Conservation (phyloP, 208 protist species). For the Acanthamoeba sp. region DNA sequence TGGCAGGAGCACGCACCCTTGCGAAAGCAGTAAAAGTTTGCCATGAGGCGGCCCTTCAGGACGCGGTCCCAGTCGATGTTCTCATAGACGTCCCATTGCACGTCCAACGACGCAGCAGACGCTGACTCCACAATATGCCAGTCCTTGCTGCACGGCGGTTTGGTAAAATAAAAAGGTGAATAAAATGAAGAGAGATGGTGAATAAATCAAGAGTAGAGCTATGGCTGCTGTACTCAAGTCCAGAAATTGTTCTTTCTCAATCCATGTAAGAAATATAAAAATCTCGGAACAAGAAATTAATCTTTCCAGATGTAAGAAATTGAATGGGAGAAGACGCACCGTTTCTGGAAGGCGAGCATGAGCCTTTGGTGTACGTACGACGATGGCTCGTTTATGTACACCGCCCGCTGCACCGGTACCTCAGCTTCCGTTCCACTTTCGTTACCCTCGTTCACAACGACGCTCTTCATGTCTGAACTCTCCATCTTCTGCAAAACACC, state of each 20-base stretch:
- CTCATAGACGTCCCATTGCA: slow-evolving; percentile 60
- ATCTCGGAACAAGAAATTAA: no score
- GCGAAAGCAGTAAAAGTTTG: slow-evolving; percentile 60
- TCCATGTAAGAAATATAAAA: no score
- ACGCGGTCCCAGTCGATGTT: slow-evolving; percentile 52
- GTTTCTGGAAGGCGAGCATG: slow-evolving; percentile 1
- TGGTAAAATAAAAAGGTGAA: not conserved
- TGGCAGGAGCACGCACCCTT: slow-evolving; percentile 1
- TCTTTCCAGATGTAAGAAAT: not conserved
- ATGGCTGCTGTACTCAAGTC: no score
- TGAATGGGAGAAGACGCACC: no score
- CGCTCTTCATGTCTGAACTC: not conserved
- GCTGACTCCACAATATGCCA: slow-evolving; percentile 1
- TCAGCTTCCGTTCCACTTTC: not conserved
- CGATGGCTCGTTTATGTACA: slow-evolving; percentile 32
- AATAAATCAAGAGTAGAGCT: no score
- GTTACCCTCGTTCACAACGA: not conserved
- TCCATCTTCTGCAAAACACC: not conserved
- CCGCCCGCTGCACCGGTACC: not conserved
- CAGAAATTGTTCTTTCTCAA: no score
- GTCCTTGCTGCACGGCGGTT: not conserved
- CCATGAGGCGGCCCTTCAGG: slow-evolving; percentile 57
- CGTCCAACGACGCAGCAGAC: not conserved
- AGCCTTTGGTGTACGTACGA: slow-evolving; percentile 10
- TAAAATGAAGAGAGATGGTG: no score